Evolutionary conservation across 1,139 yeast genomes (phyloP).

Genomic region (Sugiyamaella paludigena): DNA sequence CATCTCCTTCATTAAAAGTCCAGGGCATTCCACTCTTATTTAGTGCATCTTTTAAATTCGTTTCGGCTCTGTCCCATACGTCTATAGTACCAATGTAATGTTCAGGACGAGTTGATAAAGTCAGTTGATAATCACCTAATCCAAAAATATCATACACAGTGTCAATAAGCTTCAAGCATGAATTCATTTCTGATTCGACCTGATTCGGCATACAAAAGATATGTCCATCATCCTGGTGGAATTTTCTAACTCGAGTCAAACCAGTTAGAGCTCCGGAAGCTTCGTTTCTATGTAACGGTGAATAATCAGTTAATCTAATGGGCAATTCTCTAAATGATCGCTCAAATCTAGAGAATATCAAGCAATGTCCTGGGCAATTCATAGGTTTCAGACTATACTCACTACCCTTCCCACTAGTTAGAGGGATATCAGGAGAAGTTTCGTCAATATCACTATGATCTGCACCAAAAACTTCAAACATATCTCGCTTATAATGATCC

Average conservation of each 20-base stretch:
- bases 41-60: constrained; percentile 62
- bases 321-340: constrained; percentile 91
- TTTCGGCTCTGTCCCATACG: constrained; percentile 87
- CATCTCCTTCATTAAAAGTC: constrained; percentile 85
- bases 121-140: constrained; percentile 63
- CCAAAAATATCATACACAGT: constrained; percentile 80
- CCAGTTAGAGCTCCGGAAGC: constrained; percentile 94
- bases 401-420: constrained; percentile 40
- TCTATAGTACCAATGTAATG: constrained; percentile 76
- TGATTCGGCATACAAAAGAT: constrained; percentile 87
- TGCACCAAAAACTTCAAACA: constrained; percentile 67
- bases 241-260: constrained; percentile 88
- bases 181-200: constrained; percentile 71
- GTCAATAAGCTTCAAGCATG: constrained; percentile 72
- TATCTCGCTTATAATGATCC: constrained; percentile 91
- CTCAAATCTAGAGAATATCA: constrained; percentile 77
- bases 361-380: constrained; percentile 99
- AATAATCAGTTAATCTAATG: constrained; percentile 83
- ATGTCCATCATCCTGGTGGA: constrained; percentile 99
- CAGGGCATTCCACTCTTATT: constrained; percentile 60
- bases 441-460: constrained; percentile 26
- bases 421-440: constrained; percentile 32
- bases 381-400: constrained; percentile 89
- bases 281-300: constrained; percentile 93
- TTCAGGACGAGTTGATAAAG: constrained; percentile 86